These are phyloP conservation scores for Aspergillus unguis DNA, from an alignment of 2,329 filamentous ascomycete genomes.

Conservation along the genomic window DNA sequence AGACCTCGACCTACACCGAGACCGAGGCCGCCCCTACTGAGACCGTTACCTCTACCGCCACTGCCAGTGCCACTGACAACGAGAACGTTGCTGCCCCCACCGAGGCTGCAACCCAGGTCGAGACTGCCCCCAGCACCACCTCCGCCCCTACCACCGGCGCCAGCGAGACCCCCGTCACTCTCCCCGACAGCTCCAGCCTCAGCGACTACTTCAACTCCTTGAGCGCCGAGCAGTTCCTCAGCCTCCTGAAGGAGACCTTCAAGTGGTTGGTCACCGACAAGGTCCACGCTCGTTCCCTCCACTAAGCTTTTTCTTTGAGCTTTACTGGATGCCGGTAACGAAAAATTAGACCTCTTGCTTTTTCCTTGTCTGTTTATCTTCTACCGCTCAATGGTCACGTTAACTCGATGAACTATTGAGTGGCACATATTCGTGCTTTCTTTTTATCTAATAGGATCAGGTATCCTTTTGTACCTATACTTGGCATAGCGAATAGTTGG, in stretches of 20 bases:
- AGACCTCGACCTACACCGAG: slow-evolving; percentile 11
- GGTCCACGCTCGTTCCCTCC: slow-evolving; percentile 30
- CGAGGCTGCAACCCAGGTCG: slow-evolving; percentile 19
- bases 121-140: slow-evolving; percentile 23
- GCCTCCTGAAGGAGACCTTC: slow-evolving; percentile 27
- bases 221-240: slow-evolving; percentile 30
- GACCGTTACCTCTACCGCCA: not conserved
- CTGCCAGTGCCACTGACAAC: slow-evolving; percentile 11
- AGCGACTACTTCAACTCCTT: slow-evolving; percentile 31
- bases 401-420: slow-evolving; percentile 10
- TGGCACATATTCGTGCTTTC: not conserved
- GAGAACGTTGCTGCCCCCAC: too few relatives aligned
- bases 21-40: slow-evolving; percentile 4
- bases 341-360: slow-evolving; percentile 11
- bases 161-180: slow-evolving; percentile 12
- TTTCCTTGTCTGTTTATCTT: slow-evolving; percentile 3
- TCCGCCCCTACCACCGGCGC: slow-evolving; percentile 4
- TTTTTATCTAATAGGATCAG: slow-evolving; percentile 14
- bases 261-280: slow-evolving; percentile 33
- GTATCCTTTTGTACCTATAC: slow-evolving; percentile 20
- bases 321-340: slow-evolving; percentile 7
- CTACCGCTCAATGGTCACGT: slow-evolving; percentile 6
- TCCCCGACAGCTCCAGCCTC: slow-evolving; percentile 18
- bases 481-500: slow-evolving; percentile 8
- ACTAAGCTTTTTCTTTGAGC: slow-evolving; percentile 15